Evolutionary conservation across 371 early-diverging fungal species (phyloP), one percentile per base, ranked within the genome.

Genomic region (Mucor saturninus): DNA sequence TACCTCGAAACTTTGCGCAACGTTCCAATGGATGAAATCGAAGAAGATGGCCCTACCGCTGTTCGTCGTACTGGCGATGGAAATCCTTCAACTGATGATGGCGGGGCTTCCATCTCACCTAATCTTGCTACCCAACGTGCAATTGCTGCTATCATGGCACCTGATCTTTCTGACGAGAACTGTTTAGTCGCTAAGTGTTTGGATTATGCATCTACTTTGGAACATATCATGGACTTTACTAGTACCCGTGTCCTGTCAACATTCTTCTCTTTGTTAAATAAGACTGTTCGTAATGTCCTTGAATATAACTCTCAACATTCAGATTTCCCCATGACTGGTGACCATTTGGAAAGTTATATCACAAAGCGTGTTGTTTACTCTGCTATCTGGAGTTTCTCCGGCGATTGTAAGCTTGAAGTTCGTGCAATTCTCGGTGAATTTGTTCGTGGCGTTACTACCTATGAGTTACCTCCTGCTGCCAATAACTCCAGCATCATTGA

Each of bases 141-240:
- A 13, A 86, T 92, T 64, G 95, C 95, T 6, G 80, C 80, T 4
- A 84, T 93, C 9, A 76, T 97, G 55, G 82, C 78, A 35, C 83
- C 88, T 21, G 86, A 89, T 74, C 87, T 98, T 56, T 81, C 85
- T 2, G 80, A 80, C 49, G 81, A 81, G 28, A 86, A 84, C 35
- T 94, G 94, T 21, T 71, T 97, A 10, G 91, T 97, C 9, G 83
- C 84, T 46, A 89, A 88, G 26, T 82, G 92, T 1, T 68, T 98
- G 40, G 85, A 80, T 8, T 84, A 85, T 60, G 93, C 95, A 9
- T 71, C 73, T 32, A 80, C 85, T 2, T 73, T 95, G 43, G 91
- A 91, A 11, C 99, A 99, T 59, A 91, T 99, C 59, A 99, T 99
- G 99, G 96, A 97, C 70, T 97, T 97, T 62, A 96, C 98, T 13